Evolutionary conservation across 2,329 filamentous ascomycete genomes (phyloP).

Genomic region (Dissoconium aciculare): DNA sequence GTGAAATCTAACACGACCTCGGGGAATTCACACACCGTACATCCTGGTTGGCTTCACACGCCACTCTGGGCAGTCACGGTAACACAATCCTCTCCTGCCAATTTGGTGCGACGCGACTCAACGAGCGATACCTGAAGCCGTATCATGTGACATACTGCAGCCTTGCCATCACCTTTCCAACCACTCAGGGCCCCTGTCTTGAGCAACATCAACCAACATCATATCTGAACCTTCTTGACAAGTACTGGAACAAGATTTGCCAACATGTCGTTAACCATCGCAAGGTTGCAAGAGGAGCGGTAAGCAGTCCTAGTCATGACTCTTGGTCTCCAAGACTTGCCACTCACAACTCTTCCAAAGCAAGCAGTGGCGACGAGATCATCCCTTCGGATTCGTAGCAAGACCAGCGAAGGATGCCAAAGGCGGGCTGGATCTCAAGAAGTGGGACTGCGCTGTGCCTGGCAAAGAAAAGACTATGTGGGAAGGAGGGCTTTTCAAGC

Average conservation of each 20-base stretch:
- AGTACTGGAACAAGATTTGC: too few species aligned
- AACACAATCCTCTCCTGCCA: too few species aligned
- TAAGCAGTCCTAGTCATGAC: constrained; percentile 25
- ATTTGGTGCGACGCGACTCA: too few species aligned
- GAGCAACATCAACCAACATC: constrained; percentile 5
- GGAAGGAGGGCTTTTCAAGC: constrained; percentile 94
- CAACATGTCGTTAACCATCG: constrained; percentile 83
- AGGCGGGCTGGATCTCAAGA: constrained; percentile 79
- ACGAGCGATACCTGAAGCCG: too few species aligned
- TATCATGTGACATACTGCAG: too few species aligned
- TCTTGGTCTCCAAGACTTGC: constrained; percentile 5
- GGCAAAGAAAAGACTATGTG: constrained; percentile 95
- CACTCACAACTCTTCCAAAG: constrained; percentile 37
- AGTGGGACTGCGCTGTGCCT: constrained; percentile 92
- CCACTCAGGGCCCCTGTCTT: constrained; percentile 4
- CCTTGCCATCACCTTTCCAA: constrained; percentile 4
- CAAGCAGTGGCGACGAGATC: constrained; percentile 92
- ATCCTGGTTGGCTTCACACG: too few species aligned
- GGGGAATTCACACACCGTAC: too few species aligned
- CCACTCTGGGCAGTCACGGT: too few species aligned
- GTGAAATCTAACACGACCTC: too few species aligned
- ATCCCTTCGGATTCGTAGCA: constrained; percentile 95
- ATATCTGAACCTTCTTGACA: too few species aligned
- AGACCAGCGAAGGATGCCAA: constrained; percentile 66
- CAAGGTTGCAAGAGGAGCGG: constrained; percentile 79